A percentile compares a stretch with the other conserved stretches of the same genome.
These are phyloP conservation scores for Asterochloris sp. DNA, from an alignment of 139 green algal genomes.

Conservation along the genomic window DNA sequence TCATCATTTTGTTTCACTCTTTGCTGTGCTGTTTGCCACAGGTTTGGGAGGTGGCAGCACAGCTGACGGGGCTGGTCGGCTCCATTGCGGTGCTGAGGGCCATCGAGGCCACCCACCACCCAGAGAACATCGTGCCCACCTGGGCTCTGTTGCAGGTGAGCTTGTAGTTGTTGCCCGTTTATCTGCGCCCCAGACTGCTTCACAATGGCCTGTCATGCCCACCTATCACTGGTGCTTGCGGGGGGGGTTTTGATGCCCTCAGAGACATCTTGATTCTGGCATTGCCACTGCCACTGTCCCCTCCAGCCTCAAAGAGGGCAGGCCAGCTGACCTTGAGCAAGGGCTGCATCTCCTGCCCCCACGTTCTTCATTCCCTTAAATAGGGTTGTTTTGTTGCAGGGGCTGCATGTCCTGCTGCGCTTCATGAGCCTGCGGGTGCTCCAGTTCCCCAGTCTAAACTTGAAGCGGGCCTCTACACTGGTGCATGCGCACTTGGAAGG, in stretches of 20 bases:
- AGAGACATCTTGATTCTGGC: not conserved
- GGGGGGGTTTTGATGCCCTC: not conserved
- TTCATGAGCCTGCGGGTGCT: conserved; percentile 52
- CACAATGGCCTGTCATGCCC: too few species aligned
- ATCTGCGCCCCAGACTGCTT: too few species aligned
- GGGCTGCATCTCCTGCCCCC: too few species aligned
- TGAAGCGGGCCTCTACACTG: conserved; percentile 50
- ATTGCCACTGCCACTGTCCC: too few species aligned
- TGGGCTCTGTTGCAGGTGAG: conserved; percentile 40
- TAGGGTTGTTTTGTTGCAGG: conserved; percentile 31
- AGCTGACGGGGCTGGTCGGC: conserved; percentile 58
- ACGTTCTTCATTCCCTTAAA: too few species aligned
- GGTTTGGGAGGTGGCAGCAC: conserved; percentile 66
- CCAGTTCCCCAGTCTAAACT: conserved; percentile 57
- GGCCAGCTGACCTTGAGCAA: too few species aligned
- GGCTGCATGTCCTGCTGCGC: conserved; percentile 56
- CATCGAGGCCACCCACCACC: conserved; percentile 29
- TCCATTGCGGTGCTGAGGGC: conserved; percentile 60
- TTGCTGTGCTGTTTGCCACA: not conserved
- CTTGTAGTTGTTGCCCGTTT: too few species aligned
- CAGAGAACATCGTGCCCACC: conserved; percentile 39
- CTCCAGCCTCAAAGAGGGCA: not conserved
- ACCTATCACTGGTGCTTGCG: not conserved
- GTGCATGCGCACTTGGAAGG: conserved; percentile 30
- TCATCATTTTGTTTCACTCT: not conserved